Conservation (phyloP, 768 basidiomycete genomes). For the Kwoniella dejecticola region DNA sequence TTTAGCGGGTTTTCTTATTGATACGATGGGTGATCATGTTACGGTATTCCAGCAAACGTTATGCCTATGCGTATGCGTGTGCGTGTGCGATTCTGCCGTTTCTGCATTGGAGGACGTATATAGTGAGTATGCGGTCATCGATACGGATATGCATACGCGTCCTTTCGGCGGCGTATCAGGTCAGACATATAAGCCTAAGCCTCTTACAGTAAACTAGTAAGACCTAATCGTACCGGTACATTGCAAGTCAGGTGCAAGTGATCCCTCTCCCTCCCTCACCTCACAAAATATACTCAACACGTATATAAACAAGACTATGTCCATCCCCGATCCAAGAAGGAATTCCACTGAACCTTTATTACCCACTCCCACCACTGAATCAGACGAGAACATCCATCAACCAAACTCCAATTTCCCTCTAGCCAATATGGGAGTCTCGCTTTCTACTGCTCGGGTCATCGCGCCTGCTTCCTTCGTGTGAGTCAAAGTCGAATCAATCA, state of each 20-base stretch:
- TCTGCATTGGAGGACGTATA: too few species aligned
- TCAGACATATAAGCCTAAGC: not conserved
- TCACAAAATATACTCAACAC: not conserved
- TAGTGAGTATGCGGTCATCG: not conserved
- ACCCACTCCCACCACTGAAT: slow-evolving; percentile 19
- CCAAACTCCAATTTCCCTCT: slow-evolving; percentile 16
- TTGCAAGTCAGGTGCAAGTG: not conserved
- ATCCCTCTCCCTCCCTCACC: not conserved
- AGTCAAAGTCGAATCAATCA: slow-evolving; percentile 3
- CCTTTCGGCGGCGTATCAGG: not conserved
- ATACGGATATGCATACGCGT: not conserved
- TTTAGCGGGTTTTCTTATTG: not conserved
- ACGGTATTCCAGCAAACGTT: not conserved
- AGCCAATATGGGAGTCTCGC: slow-evolving; percentile 48
- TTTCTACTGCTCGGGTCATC: slow-evolving; percentile 44
- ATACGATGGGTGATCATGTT: not conserved
- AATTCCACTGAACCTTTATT: slow-evolving; percentile 29
- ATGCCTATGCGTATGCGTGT: not conserved
- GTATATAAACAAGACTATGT: slow-evolving; percentile 4
- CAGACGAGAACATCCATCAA: slow-evolving; percentile 11
- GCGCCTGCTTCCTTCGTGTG: slow-evolving; percentile 43
- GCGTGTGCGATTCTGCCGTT: too few species aligned
- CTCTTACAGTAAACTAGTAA: too few species aligned
- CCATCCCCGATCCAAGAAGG: slow-evolving; percentile 20
- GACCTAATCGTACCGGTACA: not conserved